phyloP scores from a whole-genome alignment of 2,329 filamentous ascomycete species.

The Alternaria sp. region DNA sequence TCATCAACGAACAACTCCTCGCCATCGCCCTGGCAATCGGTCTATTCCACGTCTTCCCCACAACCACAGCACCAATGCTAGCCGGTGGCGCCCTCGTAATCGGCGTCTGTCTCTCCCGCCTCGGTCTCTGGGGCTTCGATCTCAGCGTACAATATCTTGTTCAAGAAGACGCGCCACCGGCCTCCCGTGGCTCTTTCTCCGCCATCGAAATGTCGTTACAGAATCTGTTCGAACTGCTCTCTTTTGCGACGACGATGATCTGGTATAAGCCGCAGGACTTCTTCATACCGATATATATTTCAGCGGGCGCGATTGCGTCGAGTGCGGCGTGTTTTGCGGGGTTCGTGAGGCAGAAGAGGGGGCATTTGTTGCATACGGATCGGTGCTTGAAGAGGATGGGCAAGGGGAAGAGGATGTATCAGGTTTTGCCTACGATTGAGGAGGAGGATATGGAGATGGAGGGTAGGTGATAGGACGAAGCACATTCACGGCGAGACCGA shows the following conservation, averaged over 20 bases:
- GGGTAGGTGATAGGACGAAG: background rate
- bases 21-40: slow-evolving; percentile 55
- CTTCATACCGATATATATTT: slow-evolving; percentile 66
- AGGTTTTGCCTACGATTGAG: slow-evolving; percentile 30
- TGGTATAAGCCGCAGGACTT: slow-evolving; percentile 70
- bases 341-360: slow-evolving; percentile 64
- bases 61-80: slow-evolving; percentile 16
- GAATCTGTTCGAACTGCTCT: slow-evolving; percentile 72
- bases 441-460: slow-evolving; percentile 24
- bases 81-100: slow-evolving; percentile 43
- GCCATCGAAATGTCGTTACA: slow-evolving; percentile 71
- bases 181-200: slow-evolving; percentile 69
- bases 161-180: slow-evolving; percentile 52
- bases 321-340: slow-evolving; percentile 61
- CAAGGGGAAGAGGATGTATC: slow-evolving; percentile 22
- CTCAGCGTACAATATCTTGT: slow-evolving; percentile 55
- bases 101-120: slow-evolving; percentile 49
- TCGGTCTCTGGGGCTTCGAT: slow-evolving; percentile 58
- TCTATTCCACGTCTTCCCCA: slow-evolving; percentile 34
- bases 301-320: slow-evolving; percentile 58
- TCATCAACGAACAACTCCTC: slow-evolving; percentile 69
- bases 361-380: slow-evolving; percentile 54
- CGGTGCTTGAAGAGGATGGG: slow-evolving; percentile 25
- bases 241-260: slow-evolving; percentile 69
- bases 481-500: background rate